phyloP scores from a whole-genome alignment of 352 stramenopile species.

The Globisporangium acanthophoron region DNA sequence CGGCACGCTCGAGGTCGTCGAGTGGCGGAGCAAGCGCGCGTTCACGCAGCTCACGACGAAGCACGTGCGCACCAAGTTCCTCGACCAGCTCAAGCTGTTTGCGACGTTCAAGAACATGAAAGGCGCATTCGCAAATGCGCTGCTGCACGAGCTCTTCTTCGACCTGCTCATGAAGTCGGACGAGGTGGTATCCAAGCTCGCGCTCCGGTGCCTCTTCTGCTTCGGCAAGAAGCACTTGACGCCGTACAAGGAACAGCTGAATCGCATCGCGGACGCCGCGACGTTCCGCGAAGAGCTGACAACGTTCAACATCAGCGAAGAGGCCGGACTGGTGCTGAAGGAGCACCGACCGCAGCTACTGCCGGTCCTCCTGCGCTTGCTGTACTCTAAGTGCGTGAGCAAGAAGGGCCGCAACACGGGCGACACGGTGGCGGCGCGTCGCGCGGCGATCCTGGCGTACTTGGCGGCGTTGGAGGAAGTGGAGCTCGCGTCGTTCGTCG shows the following conservation, averaged over 20 bases:
- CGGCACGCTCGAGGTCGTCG: constrained; percentile 10
- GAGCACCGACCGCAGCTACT: constrained; percentile 79
- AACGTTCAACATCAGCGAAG: constrained; percentile 78
- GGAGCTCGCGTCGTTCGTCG: constrained; percentile 84
- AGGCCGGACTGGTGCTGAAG: constrained; percentile 58
- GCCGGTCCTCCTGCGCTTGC: constrained; percentile 81
- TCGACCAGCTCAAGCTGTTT: constrained; percentile 83
- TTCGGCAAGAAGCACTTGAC: constrained; percentile 81
- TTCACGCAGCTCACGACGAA: constrained; percentile 62
- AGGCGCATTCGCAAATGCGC: constrained; percentile 65
- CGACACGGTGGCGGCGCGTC: constrained; percentile 81
- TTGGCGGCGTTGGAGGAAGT: constrained; percentile 65
- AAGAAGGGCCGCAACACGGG: constrained; percentile 80
- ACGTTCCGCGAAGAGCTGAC: constrained; percentile 90
- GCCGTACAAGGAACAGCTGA: constrained; percentile 84
- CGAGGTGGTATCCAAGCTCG: constrained; percentile 79
- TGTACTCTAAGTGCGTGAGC: constrained; percentile 90
- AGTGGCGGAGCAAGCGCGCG: constrained; percentile 21
- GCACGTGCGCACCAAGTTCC: constrained; percentile 67
- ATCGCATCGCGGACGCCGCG: constrained; percentile 69
- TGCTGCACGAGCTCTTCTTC: constrained; percentile 84
- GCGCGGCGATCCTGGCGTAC: constrained; percentile 87
- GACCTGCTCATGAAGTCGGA: constrained; percentile 90
- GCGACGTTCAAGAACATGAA: constrained; percentile 84
- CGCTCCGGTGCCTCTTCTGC: constrained; percentile 80